A percentile compares a stretch with the other conserved stretches of the same genome.
Evolutionary conservation across 2,329 filamentous ascomycete genomes (phyloP).

Genomic region (Pseudogymnoascus sp.): DNA sequence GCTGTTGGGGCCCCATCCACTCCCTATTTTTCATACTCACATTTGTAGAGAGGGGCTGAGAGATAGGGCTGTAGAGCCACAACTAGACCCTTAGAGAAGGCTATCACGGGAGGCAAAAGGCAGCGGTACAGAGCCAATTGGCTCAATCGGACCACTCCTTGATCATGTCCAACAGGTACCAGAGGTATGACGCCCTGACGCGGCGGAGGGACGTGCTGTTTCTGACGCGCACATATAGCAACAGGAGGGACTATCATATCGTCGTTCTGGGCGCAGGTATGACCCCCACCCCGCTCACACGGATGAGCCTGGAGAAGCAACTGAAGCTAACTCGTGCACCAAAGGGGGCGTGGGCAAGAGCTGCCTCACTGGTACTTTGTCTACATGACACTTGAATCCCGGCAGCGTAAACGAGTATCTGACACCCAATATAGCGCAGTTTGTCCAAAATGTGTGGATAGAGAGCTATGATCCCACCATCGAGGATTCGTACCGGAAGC

Average conservation of each 20-base stretch:
- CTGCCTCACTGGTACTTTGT: constrained; percentile 57
- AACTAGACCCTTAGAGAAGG: constrained; percentile 4
- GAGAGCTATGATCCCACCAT: constrained; percentile 58
- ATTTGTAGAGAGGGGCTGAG: constrained; percentile 5
- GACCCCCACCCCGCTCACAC: constrained; percentile 10
- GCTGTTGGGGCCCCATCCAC: not conserved
- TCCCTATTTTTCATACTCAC: constrained; percentile 5
- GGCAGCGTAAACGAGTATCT: constrained; percentile 10
- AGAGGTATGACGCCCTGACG: not conserved
- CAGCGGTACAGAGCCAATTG: constrained; percentile 1
- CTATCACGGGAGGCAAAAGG: not conserved
- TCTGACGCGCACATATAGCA: constrained; percentile 8
- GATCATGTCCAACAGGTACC: constrained; percentile 9
- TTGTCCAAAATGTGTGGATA: constrained; percentile 70
- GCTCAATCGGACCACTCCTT: not conserved
- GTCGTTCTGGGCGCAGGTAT: constrained; percentile 56
- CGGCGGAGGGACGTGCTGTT: not conserved
- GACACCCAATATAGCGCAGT: constrained; percentile 48
- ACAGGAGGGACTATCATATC: constrained; percentile 56
- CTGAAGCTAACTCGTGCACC: constrained; percentile 8
- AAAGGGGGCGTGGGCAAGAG: constrained; percentile 68
- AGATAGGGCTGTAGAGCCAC: constrained; percentile 1
- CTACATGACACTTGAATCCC: constrained; percentile 13
- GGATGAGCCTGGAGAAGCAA: not conserved
- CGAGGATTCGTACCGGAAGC: constrained; percentile 53